Evolutionary conservation across 2,329 filamentous ascomycete species (phyloP).

Genomic region (Ophiostoma triangulosporum): DNA sequence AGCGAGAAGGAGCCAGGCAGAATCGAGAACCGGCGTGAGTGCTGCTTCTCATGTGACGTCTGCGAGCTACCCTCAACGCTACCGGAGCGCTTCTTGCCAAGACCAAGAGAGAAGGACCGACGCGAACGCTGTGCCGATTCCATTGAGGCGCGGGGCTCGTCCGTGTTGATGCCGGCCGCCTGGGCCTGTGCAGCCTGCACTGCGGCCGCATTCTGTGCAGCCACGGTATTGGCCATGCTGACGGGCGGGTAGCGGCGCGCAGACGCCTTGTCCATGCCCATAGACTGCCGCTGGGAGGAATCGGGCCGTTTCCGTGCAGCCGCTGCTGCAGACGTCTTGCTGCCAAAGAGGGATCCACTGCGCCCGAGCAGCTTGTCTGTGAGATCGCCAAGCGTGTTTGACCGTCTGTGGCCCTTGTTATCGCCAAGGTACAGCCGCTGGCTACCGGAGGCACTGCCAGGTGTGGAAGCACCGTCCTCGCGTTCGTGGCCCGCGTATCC

Average conservation of each 20-base stretch:
- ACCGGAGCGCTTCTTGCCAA: slow-evolving; percentile 58
- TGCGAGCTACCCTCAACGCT: slow-evolving; percentile 44
- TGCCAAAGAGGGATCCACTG: slow-evolving; percentile 68
- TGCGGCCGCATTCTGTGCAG: not conserved
- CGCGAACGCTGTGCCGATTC: slow-evolving; percentile 50
- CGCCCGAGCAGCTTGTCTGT: slow-evolving; percentile 76
- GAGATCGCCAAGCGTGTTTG: slow-evolving; percentile 66
- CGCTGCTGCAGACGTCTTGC: slow-evolving; percentile 15
- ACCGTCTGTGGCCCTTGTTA: slow-evolving; percentile 49
- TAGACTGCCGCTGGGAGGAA: not conserved
- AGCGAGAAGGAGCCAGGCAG: slow-evolving; percentile 51
- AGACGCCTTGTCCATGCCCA: slow-evolving; percentile 32
- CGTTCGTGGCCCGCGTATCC: slow-evolving; percentile 37
- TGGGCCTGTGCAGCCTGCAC: slow-evolving; percentile 23
- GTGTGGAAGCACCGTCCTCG: slow-evolving; percentile 14
- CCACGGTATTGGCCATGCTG: slow-evolving; percentile 54
- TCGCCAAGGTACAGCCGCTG: slow-evolving; percentile 23
- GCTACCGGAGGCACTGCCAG: not conserved
- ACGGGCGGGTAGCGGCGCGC: slow-evolving; percentile 66
- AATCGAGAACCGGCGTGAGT: slow-evolving; percentile 54
- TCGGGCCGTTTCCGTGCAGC: slow-evolving; percentile 34
- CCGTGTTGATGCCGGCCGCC: not conserved
- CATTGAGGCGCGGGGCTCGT: slow-evolving; percentile 46
- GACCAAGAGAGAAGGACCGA: slow-evolving; percentile 55
- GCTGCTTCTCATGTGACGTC: slow-evolving; percentile 38